Evolutionary conservation across 2,329 filamentous ascomycete species (phyloP), one percentile per base, ranked within the genome.

Genomic region (Phaeosphaeria sp.): DNA sequence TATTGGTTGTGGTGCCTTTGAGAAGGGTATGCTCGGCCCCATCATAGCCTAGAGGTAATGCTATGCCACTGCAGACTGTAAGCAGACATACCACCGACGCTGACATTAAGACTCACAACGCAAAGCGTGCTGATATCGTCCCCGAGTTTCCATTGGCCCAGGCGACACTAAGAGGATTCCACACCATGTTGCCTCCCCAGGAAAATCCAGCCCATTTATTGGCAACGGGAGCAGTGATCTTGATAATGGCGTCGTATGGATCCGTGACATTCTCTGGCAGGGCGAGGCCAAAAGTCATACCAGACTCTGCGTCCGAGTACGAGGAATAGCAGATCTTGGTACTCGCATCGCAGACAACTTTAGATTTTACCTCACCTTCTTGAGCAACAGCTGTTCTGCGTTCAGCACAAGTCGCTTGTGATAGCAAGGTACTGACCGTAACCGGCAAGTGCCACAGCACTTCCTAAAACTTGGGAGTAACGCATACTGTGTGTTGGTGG

Each of bases 121-220:
- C 72, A 54, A 73, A 74, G 6, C 72, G 66, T 30, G 71, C 65
- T 52, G 72, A 75, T 39, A 67, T 61, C 9, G 65, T 66, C 33
- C 62, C 64, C 43, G 66, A 67, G 21, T 66, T 66, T 9, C 67
- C 71, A 53, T 74, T 74, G 7, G 68, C 52, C 70, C 71, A 75
- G 18, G 65, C 66, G 53, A 75, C 63, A 33, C 69, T 71, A n/a
- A 75, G 55, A 18, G 72, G 72, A 49, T 74, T 69, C 69, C 68
- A 75, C 44, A 73, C 70, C 72, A 75, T 75, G 17, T 59, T 61
- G 18, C 72, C 72, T 40, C 71, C 71, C 72, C 72, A 74, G 7
- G 69, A 57, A 46, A 75, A 73, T 3, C 71, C 72, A 22, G 65
- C 65, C 72, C 72, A 75, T 46, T 56, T 54, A 52, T 68, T 66